A percentile compares a stretch with the other conserved stretches of the same genome.
phyloP scores from a whole-genome alignment of 805 yeast species.

The Pichia kluyveri region DNA sequence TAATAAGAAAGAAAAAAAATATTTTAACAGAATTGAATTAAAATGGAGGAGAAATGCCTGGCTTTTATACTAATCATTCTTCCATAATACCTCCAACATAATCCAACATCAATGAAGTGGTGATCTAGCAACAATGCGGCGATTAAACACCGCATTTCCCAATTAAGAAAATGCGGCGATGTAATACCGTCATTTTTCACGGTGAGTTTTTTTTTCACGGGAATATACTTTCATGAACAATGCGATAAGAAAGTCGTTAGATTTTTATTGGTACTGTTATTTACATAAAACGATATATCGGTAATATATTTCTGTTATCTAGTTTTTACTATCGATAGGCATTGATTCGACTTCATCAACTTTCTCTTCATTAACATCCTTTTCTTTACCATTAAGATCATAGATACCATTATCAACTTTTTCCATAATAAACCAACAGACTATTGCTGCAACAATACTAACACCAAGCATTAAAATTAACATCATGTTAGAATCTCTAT shows the following conservation, averaged over 20 bases:
- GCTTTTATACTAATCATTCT: too few species aligned
- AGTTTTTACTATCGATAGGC: too few species aligned
- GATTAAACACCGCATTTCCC: neutral
- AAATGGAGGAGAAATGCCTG: too few species aligned
- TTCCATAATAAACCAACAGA: slow-evolving; percentile 18
- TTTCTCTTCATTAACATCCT: neutral
- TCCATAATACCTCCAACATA: too few species aligned
- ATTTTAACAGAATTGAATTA: too few species aligned
- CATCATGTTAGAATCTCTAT: slow-evolving; percentile 72
- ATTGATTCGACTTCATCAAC: too few species aligned
- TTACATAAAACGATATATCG: too few species aligned
- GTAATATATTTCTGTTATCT: too few species aligned
- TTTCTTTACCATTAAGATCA: slow-evolving; percentile 1
- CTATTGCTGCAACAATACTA: slow-evolving; percentile 47
- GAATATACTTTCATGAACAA: too few species aligned
- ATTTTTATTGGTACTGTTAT: neutral
- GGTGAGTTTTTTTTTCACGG: neutral
- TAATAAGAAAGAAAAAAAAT: neutral
- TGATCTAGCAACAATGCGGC: neutral
- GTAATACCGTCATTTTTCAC: slow-evolving; percentile 3
- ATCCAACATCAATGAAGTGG: too few species aligned
- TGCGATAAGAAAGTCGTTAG: too few species aligned
- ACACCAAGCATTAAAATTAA: slow-evolving; percentile 69
- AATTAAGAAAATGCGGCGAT: slow-evolving; percentile 2
- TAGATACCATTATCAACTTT: slow-evolving; percentile 13